Evolutionary conservation across 176 grass and related monocot genomes (phyloP), one percentile per base, ranked within the genome.

Genomic region (Areca catechu): DNA sequence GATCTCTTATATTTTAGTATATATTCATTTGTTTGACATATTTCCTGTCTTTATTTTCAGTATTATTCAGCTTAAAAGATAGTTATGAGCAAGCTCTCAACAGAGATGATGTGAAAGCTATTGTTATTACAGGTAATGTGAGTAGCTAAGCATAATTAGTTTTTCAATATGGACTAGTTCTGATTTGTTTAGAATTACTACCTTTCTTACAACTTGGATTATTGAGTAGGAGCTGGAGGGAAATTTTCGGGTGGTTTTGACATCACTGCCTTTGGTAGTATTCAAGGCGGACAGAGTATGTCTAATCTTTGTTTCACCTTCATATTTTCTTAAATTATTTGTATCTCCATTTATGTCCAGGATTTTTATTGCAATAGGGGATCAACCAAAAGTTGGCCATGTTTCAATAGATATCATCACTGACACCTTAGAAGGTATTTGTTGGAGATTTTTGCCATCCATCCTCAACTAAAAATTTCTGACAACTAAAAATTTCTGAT

Each of bases 171-270:
- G 12, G 34, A 43, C 1, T 0, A 43, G 6, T 43, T 43, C 9
- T 9, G 34, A 43, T 43, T 43, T 43, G 34, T 43, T 29, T 12
- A 43, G 34, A 43, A 43, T 1, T 43, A 14, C 10, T 3, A 43
- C 14, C 34, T 2, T 43, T 9, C 34, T 43, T 43, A 43, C 34
- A 43, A 43, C 34, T 57, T 81, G 15, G 54, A 67, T 49, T 16
- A 71, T 63, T 78, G 17, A 58, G 23, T 50, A 97, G 93, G 93
- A 56, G 77, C 82, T 69, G 70, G 82, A 60, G 80, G 80, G 3
- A 85, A 83, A 14, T 97, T 97, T 76, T 97, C 93, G 49, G 84
- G 87, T 60, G 93, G 93, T 67, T 91, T 91, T 21, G 93, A 97
- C 71, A 91, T 97, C 53, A 70, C 51, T 80, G 68, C 81, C n/a